Evolutionary conservation across 208 protist genomes (phyloP).

Genomic region (Leptomonas pyrrhocoris): DNA sequence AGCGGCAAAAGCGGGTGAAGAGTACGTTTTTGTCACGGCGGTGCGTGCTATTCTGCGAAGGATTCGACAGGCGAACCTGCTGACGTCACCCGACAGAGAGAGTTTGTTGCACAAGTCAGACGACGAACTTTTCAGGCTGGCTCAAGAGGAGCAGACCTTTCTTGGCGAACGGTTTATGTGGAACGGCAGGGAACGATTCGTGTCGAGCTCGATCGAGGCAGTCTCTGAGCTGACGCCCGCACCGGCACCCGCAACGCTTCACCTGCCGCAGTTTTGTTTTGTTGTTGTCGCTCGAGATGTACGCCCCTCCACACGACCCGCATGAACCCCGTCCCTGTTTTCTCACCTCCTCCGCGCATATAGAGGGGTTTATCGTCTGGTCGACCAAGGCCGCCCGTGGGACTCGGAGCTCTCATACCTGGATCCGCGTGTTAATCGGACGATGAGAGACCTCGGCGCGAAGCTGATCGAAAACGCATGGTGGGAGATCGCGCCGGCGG

Average conservation of each 20-base stretch:
- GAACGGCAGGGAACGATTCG: neutral
- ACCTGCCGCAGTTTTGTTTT: slow-evolving; percentile 4
- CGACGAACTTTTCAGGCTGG: neutral
- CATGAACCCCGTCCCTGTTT: neutral
- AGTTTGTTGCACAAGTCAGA: neutral
- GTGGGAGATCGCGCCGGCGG: neutral
- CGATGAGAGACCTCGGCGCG: neutral
- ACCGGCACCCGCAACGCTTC: neutral
- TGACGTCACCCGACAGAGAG: slow-evolving; percentile 2
- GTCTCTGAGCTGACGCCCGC: neutral
- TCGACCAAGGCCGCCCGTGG: neutral
- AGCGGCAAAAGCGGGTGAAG: neutral
- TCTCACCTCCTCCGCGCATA: neutral
- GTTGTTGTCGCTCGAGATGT: neutral
- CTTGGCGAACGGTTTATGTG: neutral
- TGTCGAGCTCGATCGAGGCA: slow-evolving; percentile 4
- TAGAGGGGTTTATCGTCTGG: neutral
- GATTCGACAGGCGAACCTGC: neutral
- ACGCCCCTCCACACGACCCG: neutral
- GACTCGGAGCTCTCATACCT: neutral
- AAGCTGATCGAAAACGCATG: slow-evolving; percentile 2
- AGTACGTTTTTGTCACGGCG: neutral
- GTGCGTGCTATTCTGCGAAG: neutral
- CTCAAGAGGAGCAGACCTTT: slow-evolving; percentile 5
- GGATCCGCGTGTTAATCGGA: slow-evolving; percentile 2